Evolutionary conservation across 768 basidiomycete genomes (phyloP).

Genomic region (Suillus cothurnatus): DNA sequence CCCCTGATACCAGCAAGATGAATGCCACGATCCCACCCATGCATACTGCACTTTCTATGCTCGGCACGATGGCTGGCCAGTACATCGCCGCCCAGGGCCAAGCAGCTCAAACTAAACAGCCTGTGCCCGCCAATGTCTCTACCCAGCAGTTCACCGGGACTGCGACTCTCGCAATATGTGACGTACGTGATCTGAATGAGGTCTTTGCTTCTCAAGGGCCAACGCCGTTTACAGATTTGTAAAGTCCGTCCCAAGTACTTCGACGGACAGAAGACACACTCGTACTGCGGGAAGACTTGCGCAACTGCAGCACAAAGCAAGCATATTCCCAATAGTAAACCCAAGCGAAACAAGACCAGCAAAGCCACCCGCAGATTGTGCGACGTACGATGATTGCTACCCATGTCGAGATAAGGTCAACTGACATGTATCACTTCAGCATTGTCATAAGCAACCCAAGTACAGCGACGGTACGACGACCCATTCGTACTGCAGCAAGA

Average conservation of each 20-base stretch:
- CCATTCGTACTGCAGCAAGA: conserved; percentile 65
- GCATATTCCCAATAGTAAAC: conserved; percentile 19
- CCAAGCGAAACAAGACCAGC: conserved; percentile 28
- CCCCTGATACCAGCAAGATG: conserved; percentile 24
- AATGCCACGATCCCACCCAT: conserved; percentile 33
- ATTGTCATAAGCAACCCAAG: conserved; percentile 62
- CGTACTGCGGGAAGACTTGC: conserved; percentile 62
- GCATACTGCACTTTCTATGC: conserved; percentile 38
- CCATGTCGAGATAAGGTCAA: neutral
- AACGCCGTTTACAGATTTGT: conserved; percentile 45
- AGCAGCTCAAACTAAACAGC: conserved; percentile 28
- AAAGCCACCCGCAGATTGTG: conserved; percentile 44
- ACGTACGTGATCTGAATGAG: conserved; percentile 40
- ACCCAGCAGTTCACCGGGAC: conserved; percentile 22
- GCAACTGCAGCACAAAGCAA: conserved; percentile 36
- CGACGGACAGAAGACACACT: conserved; percentile 57
- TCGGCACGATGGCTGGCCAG: conserved; percentile 38
- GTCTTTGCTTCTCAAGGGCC: conserved; percentile 9
- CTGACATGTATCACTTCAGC: conserved; percentile 36
- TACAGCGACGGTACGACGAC: conserved; percentile 57
- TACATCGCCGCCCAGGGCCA: conserved; percentile 33
- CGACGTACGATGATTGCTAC: conserved; percentile 42
- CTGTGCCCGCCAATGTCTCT: conserved; percentile 14
- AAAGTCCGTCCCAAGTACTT: conserved; percentile 55
- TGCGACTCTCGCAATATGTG: conserved; percentile 45